These are phyloP conservation scores for Collybiopsis luxurians DNA, from an alignment of 768 basidiomycete species.

Conservation along the genomic window DNA sequence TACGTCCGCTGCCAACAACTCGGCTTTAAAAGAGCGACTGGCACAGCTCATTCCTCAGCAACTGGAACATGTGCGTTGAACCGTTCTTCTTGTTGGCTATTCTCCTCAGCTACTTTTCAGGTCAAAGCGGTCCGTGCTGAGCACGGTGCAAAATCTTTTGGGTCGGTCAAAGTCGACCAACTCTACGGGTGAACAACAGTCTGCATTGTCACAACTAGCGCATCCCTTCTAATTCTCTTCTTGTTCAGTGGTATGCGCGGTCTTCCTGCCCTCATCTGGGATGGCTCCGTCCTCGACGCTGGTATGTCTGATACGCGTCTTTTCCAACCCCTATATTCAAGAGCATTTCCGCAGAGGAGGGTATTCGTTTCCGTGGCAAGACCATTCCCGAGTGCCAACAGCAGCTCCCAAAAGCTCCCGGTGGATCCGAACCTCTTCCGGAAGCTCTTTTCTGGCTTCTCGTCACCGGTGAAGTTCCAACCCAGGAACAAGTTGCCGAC, in stretches of 20 bases:
- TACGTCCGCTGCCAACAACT: conserved; percentile 60
- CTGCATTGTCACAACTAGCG: neutral
- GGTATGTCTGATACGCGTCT: conserved; percentile 40
- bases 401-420: conserved; percentile 84
- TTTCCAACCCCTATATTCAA: conserved; percentile 8
- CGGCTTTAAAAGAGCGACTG: conserved; percentile 87
- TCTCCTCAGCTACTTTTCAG: conserved; percentile 31
- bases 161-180: conserved; percentile 87
- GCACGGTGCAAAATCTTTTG: conserved; percentile 92
- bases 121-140: conserved; percentile 80
- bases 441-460: conserved; percentile 96
- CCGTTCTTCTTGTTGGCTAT: no score
- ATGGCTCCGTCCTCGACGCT: conserved; percentile 95
- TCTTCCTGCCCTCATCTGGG: conserved; percentile 95
- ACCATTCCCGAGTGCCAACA: conserved; percentile 89
- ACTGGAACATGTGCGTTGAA: conserved; percentile 57
- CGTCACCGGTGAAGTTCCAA: conserved; percentile 92
- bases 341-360: conserved; percentile 62
- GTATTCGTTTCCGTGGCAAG: conserved; percentile 97
- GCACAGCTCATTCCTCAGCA: conserved; percentile 91
- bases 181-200: conserved; percentile 74
- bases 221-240: neutral
- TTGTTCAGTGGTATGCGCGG: conserved; percentile 75
- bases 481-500: conserved; percentile 80
- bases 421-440: conserved; percentile 87